Evolutionary conservation across 2,329 filamentous ascomycete genomes (phyloP).

Genomic region (Pseudocercospora eumusae): DNA sequence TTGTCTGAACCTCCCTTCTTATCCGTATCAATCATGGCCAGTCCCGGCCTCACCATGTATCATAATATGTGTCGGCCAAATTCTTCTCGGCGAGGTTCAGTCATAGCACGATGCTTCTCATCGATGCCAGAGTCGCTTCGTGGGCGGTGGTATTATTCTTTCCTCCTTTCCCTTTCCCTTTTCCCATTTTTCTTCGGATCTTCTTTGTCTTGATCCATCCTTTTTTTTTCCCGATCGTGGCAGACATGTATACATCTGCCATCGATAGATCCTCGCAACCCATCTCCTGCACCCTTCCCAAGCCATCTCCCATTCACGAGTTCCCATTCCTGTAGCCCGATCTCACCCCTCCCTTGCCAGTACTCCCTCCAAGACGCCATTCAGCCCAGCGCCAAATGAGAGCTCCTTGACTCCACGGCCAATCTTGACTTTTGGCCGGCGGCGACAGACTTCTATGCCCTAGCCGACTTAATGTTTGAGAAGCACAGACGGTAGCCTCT

Average conservation of each 20-base stretch:
- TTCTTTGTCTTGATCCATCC: not conserved
- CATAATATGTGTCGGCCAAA: not conserved
- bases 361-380: not conserved
- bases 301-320: not conserved
- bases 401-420: not conserved
- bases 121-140: not conserved
- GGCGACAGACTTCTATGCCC: not conserved
- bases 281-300: not conserved
- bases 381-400: not conserved
- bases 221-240: not conserved
- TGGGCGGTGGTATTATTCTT: not conserved
- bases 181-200: not conserved
- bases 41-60: not conserved
- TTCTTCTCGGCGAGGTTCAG: slow-evolving; percentile 9
- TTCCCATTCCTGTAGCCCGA: not conserved
- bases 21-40: not conserved
- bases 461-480: not conserved
- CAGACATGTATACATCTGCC: not conserved
- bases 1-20: slow-evolving; percentile 1
- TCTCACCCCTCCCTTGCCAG: too few species aligned
- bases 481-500: not conserved
- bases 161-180: not conserved
- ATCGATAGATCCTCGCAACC: not conserved
- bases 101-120: not conserved
- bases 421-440: not conserved